Conservation (phyloP, 2,329 filamentous ascomycete genomes). For the Exophiala alcalophila region DNA sequence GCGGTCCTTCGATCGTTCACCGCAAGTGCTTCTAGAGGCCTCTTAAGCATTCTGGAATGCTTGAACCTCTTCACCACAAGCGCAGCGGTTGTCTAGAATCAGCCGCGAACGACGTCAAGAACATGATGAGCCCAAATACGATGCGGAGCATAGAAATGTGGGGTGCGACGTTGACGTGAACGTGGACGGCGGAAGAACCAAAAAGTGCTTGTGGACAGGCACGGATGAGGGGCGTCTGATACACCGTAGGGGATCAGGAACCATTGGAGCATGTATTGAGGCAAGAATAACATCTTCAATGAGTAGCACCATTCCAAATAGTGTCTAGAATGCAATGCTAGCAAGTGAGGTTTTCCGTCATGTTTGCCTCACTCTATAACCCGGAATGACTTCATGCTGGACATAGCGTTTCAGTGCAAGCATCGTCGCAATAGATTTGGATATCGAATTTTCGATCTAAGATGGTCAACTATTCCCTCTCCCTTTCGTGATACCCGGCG, state of each 20-base stretch:
- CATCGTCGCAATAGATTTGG: too few species aligned
- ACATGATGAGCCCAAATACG: slow-evolving; percentile 23
- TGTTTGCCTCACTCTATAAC: too few species aligned
- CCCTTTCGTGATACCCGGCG: too few species aligned
- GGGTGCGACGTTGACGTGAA: slow-evolving; percentile 10
- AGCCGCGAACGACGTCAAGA: slow-evolving; percentile 27
- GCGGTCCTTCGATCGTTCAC: slow-evolving; percentile 98
- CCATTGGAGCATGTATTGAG: slow-evolving; percentile 24
- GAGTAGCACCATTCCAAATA: slow-evolving; percentile 25
- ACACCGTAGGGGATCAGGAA: slow-evolving; percentile 14
- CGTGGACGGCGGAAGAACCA: slow-evolving; percentile 12
- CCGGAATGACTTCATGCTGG: too few species aligned
- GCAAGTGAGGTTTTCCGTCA: slow-evolving; percentile 12
- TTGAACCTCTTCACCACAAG: slow-evolving; percentile 14
- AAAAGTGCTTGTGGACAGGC: slow-evolving; percentile 22
- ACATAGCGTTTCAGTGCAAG: too few species aligned
- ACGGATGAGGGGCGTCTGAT: slow-evolving; percentile 16
- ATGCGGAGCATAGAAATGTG: slow-evolving; percentile 26
- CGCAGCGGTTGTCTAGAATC: slow-evolving; percentile 25
- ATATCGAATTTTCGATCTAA: too few species aligned
- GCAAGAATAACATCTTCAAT: slow-evolving; percentile 23
- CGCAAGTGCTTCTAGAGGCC: slow-evolving; percentile 97
- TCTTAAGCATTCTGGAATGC: slow-evolving; percentile 19
- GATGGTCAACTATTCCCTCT: too few species aligned
- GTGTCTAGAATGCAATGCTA: slow-evolving; percentile 27